Base-by-base conservation (phyloP, 176 grass and related monocot genomes). In the Triticum dicoccoides region DNA sequence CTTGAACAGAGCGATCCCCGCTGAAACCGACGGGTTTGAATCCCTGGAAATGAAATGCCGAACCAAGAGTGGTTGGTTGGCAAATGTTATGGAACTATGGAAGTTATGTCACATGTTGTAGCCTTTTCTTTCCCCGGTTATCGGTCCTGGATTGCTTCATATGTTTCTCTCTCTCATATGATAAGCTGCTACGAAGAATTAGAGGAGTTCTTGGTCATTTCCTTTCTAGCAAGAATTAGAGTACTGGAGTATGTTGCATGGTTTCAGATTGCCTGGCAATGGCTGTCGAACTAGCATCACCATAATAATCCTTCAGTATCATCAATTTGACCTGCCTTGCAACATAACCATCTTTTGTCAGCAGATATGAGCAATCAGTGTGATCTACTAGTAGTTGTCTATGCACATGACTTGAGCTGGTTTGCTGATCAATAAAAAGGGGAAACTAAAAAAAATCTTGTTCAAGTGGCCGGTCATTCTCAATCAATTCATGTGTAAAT, bases 71-170 rank as follows among this genome's bases (percentile, higher is more conserved):
- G 14, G 24, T 51, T 76, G 73, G 44, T 18, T 76, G 25, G 45
- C 44, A 76, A 76, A 76, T 52, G 44, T 8, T 76, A 76, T 52
- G 45, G 73, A 76, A 76, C 25, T 76, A 76, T 76, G 73, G 7
- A 54, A 76, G 27, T 52, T 10, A 52, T 32, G 45, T 54, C 73
- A 32, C 45, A 20, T 76, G 8, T 51, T 76, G 73, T 18, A 76
- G 73, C 71, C 8, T 73, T 6, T 52, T 76, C 17, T 4, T 30
- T 76, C 5, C 51, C 14, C 8, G 5, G 45, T 52, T 52, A 29
- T 49, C 42, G 8, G 21, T 49, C 6, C 47, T 25, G 45, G 25
- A 76, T 76, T 76, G 14, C 2, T 76, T 76, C 45, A 54, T 2
- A 32, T 76, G 42, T 20, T 54, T 54, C 14, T 52, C 14, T 49